Percentiles rank a stretch among this genome's conserved stretches.
phyloP scores from a whole-genome alignment of 352 stramenopile species.

The Pythium folliculosum region DNA sequence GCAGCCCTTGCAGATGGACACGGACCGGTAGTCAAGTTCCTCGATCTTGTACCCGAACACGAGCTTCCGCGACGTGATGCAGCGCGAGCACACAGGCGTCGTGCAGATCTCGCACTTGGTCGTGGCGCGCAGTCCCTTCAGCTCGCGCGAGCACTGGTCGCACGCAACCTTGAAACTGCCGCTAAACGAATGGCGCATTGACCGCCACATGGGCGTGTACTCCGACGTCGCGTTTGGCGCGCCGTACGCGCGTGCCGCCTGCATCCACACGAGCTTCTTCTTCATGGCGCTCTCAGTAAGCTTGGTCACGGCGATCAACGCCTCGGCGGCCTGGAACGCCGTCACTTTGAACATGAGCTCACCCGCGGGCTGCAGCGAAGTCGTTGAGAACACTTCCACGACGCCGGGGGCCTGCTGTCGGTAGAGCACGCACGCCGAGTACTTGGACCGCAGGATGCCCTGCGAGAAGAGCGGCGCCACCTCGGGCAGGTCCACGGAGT shows the following conservation, averaged over 20 bases:
- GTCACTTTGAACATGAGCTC: slow-evolving; percentile 24
- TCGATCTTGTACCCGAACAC: slow-evolving; percentile 4
- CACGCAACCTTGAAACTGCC: background rate
- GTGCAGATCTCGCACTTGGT: slow-evolving; percentile 12
- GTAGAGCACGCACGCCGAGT: slow-evolving; percentile 52
- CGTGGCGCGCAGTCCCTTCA: background rate
- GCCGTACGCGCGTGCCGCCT: slow-evolving; percentile 10
- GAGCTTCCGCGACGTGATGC: slow-evolving; percentile 15
- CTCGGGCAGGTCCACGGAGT: slow-evolving; percentile 41
- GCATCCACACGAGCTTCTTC: slow-evolving; percentile 33
- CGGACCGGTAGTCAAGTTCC: background rate
- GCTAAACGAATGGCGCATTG: slow-evolving; percentile 7
- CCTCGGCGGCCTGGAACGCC: slow-evolving; percentile 24
- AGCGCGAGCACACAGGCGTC: slow-evolving; percentile 3
- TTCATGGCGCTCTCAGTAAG: slow-evolving; percentile 27
- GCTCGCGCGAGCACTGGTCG: slow-evolving; percentile 3
- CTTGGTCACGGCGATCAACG: slow-evolving; percentile 30
- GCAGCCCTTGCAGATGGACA: slow-evolving; percentile 10
- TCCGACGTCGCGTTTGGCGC: slow-evolving; percentile 7
- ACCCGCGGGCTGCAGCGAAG: slow-evolving; percentile 41
- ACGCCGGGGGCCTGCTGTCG: slow-evolving; percentile 29
- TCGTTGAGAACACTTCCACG: slow-evolving; percentile 53
- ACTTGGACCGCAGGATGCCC: slow-evolving; percentile 46
- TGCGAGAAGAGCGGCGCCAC: slow-evolving; percentile 34
- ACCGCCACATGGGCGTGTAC: background rate